These are phyloP conservation scores for Penicillium psychrosexuale DNA, from an alignment of 2,329 filamentous ascomycete genomes.

Conservation along the genomic window DNA sequence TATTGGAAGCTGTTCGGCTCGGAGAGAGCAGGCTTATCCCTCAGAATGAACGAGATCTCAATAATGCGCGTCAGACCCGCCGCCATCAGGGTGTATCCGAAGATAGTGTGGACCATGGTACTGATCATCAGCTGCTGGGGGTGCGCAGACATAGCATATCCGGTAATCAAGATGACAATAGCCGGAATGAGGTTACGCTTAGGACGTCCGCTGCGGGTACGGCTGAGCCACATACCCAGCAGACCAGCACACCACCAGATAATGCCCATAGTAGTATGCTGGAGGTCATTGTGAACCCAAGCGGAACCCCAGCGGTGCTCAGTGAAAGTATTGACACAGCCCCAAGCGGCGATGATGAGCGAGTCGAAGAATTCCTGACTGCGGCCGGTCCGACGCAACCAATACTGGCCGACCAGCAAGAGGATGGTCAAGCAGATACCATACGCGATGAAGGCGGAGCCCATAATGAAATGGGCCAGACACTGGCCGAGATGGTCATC, in stretches of 20 bases:
- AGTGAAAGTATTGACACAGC: slow-evolving; percentile 96
- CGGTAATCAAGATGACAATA: slow-evolving; percentile 86
- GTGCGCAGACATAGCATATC: slow-evolving; percentile 93
- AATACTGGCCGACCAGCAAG: slow-evolving; percentile 81
- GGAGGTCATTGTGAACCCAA: slow-evolving; percentile 92
- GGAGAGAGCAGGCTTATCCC: slow-evolving; percentile 63
- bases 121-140: slow-evolving; percentile 80
- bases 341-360: slow-evolving; percentile 86
- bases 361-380: slow-evolving; percentile 98
- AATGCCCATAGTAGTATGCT: slow-evolving; percentile 99
- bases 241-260: slow-evolving; percentile 97
- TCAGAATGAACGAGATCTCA: slow-evolving; percentile 84
- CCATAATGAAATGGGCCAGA: slow-evolving; percentile 97
- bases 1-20: slow-evolving; percentile 72
- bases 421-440: slow-evolving; percentile 83
- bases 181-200: slow-evolving; percentile 91
- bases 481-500: slow-evolving; percentile 91
- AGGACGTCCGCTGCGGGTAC: slow-evolving; percentile 75
- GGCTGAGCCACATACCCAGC: slow-evolving; percentile 86
- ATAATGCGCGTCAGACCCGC: slow-evolving; percentile 81
- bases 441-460: slow-evolving; percentile 91
- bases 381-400: slow-evolving; percentile 75
- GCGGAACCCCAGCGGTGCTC: slow-evolving; percentile 88
- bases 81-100: slow-evolving; percentile 93
- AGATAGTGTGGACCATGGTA: slow-evolving; percentile 81